A percentile compares a stretch with the other conserved stretches of the same genome.
Conservation (phyloP, 805 yeast species). For the Kuraishia molischiana region DNA sequence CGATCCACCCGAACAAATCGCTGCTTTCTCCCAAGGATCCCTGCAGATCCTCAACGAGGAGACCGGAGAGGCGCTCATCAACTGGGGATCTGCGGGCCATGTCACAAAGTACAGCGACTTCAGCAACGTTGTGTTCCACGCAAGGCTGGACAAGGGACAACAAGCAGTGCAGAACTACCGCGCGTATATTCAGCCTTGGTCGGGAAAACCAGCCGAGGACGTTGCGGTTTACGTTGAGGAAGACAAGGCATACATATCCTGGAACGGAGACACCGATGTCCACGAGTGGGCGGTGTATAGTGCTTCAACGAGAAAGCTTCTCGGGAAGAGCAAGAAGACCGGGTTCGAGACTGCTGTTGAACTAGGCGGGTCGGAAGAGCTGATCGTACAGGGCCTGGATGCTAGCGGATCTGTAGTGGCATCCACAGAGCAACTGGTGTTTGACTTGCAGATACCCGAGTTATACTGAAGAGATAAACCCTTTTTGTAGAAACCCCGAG, state of each 20-base stretch:
- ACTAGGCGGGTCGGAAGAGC: not conserved
- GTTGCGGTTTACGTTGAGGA: constrained; percentile 17
- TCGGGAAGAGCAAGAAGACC: constrained; percentile 13
- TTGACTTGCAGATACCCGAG: too few species aligned
- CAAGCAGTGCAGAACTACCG: constrained; percentile 22
- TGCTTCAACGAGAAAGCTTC: constrained; percentile 7
- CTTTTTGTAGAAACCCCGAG: too few species aligned
- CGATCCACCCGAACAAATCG: constrained; percentile 13
- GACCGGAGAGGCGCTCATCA: constrained; percentile 21
- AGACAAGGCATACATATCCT: constrained; percentile 19
- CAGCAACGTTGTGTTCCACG: constrained; percentile 22
- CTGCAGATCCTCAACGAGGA: constrained; percentile 19
- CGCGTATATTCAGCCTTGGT: constrained; percentile 26
- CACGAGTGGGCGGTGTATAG: constrained; percentile 19
- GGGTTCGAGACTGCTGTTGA: constrained; percentile 20
- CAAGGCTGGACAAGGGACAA: constrained; percentile 21
- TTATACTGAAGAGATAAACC: too few species aligned
- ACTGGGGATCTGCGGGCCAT: constrained; percentile 29
- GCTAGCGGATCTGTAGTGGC: not conserved
- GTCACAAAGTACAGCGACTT: constrained; percentile 22
- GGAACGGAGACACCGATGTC: constrained; percentile 30
- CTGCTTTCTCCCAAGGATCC: constrained; percentile 21
- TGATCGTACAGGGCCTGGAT: not conserved
- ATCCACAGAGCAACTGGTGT: too few species aligned
- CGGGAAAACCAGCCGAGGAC: constrained; percentile 22